phyloP scores from a whole-genome alignment of 2,329 filamentous ascomycete genomes.

The Penicillium sp. region DNA sequence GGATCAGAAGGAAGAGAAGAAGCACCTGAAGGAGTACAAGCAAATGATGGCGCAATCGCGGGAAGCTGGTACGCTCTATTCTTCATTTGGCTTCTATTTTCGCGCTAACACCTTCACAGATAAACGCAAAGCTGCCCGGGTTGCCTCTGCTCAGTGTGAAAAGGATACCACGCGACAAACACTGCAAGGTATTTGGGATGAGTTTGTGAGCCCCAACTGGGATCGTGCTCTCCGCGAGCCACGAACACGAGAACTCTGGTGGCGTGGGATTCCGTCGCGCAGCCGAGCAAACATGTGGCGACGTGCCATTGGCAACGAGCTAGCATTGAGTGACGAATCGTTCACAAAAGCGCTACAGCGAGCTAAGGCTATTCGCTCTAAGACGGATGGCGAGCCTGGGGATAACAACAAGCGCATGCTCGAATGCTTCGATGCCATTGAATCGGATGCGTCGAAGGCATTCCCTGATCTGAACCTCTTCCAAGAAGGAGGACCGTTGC shows the following conservation, averaged over 20 bases:
- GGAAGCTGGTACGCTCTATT: conserved; percentile 47
- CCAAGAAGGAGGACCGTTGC: conserved; percentile 49
- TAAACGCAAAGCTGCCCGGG: conserved; percentile 46
- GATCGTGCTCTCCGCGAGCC: conserved; percentile 50
- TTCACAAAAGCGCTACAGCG: conserved; percentile 54
- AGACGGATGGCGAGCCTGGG: conserved; percentile 38
- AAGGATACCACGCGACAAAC: conserved; percentile 50
- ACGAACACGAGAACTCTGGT: conserved; percentile 57
- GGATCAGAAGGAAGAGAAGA: conserved; percentile 82
- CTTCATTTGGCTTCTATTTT: not conserved
- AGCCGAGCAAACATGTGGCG: conserved; percentile 55
- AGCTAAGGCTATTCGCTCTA: conserved; percentile 46
- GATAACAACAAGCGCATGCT: conserved; percentile 43
- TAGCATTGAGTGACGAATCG: conserved; percentile 51
- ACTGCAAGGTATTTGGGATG: conserved; percentile 56
- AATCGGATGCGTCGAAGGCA: conserved; percentile 48
- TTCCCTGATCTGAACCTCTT: conserved; percentile 58
- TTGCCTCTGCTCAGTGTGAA: conserved; percentile 45
- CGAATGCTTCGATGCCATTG: conserved; percentile 51
- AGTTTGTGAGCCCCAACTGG: conserved; percentile 57
- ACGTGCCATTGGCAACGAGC: conserved; percentile 56
- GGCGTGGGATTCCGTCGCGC: conserved; percentile 55
- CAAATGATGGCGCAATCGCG: conserved; percentile 59
- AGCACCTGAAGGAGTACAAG: conserved; percentile 70
- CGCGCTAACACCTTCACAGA: conserved; percentile 33